Evolutionary conservation across 345 rosid species (phyloP), one percentile per base, ranked within the genome.

Genomic region (Limnanthes douglasii): DNA sequence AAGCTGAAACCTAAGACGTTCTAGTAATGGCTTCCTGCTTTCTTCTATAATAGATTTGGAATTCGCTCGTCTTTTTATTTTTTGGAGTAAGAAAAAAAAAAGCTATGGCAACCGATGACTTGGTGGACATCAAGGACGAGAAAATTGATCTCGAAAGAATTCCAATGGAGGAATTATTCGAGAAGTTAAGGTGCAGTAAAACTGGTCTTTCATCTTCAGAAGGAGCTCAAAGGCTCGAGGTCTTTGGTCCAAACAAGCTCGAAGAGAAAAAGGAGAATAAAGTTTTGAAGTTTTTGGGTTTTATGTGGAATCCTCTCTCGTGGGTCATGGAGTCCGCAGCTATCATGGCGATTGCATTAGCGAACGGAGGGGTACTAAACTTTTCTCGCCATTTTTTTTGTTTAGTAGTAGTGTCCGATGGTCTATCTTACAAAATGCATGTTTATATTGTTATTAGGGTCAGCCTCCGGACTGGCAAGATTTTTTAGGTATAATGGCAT

Each of bases 241-340:
- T 65, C 28, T 73, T 73, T 34, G 81, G 81, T 21, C n/a, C n/a
- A n/a, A n/a, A n/a, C n/a, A n/a, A n/a, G n/a, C n/a, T n/a, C n/a
- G n/a, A n/a, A n/a, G n/a, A n/a, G 16, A 39, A 44, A 65, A 60
- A 70, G 70, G 81, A 73, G 34, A 68, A 44, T 51, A 73, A 73
- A 53, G 0, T 73, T 23, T 48, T 68, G 46, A 73, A 65, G 22
- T 73, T 73, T 44, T 48, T 73, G 52, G 73, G 81, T 18, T 73
- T 73, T 54, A 73, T 73, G 75, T 73, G 81, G 81, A 72, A 73
- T 35, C 81, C 81, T 0, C 81, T 73, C 17, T 73, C 81, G 1
- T 73, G 81, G 81, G 81, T 73, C 34, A 73, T 73, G 75, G 81
- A 73, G 60, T 21, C 48, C 21, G 81, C 81, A 18, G 81, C 81